Percentiles rank a stretch among this genome's conserved stretches.
These are phyloP conservation scores for Dactylellina parvicollis DNA, from an alignment of 2,329 filamentous ascomycete species.

Conservation along the genomic window DNA sequence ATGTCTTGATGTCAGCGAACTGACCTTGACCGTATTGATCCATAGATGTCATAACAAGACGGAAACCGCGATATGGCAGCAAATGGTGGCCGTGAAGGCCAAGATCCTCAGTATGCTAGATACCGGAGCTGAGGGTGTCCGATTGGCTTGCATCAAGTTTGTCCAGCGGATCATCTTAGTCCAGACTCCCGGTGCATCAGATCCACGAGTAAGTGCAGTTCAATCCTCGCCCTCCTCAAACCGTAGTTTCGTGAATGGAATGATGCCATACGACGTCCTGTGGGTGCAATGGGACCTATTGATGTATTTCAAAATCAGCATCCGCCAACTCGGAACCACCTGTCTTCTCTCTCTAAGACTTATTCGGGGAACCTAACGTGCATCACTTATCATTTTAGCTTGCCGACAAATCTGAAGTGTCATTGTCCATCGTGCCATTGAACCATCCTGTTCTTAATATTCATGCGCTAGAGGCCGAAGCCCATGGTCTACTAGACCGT, in stretches of 20 bases:
- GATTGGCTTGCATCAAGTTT: conserved; percentile 97
- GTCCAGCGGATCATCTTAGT: conserved; percentile 90
- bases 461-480: conserved; percentile 88
- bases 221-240: conserved; percentile 24
- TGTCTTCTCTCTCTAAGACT: conserved; percentile 2
- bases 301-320: conserved; percentile 20
- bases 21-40: conserved; percentile 56
- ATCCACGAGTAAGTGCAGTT: conserved; percentile 76
- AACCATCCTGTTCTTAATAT: conserved; percentile 83
- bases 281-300: conserved; percentile 24
- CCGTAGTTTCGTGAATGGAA: conserved; percentile 44
- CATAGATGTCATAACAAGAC: conserved; percentile 86
- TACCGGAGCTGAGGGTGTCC: conserved; percentile 76
- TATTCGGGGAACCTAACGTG: conserved; percentile 37
- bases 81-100: conserved; percentile 87
- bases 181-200: conserved; percentile 84
- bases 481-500: conserved; percentile 87
- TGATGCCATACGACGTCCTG: conserved; percentile 4
- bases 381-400: conserved; percentile 67
- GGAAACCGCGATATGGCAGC: conserved; percentile 84
- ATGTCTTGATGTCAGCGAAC: conserved; percentile 54
- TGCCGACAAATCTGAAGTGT: conserved; percentile 81
- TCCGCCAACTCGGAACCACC: not conserved
- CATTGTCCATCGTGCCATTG: conserved; percentile 82
- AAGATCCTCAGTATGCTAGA: conserved; percentile 92